These are phyloP conservation scores for Verticillium nubilum DNA, from an alignment of 2,329 filamentous ascomycete species.

Conservation along the genomic window DNA sequence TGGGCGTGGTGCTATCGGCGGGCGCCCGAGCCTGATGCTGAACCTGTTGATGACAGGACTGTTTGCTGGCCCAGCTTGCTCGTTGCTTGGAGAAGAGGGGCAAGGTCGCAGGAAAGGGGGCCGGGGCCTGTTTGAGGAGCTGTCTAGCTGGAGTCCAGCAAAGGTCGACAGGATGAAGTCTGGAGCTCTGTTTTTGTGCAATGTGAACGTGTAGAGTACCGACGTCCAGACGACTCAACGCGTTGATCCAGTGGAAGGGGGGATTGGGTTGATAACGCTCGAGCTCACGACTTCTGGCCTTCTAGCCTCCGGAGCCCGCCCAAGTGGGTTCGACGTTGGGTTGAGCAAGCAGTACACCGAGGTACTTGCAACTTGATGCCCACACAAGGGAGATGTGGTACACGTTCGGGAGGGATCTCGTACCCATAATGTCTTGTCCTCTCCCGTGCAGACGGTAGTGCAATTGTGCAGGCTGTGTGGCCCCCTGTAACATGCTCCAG, in stretches of 20 bases:
- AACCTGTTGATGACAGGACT: not conserved
- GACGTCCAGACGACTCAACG: not conserved
- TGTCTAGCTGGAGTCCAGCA: too few species aligned
- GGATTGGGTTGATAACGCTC: not conserved
- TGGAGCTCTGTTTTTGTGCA: not conserved
- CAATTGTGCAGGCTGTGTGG: not conserved
- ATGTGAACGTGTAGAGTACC: not conserved
- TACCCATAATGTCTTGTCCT: not conserved
- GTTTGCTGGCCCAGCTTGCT: not conserved
- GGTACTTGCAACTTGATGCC: not conserved
- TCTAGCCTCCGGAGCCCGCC: not conserved
- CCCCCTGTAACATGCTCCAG: not conserved
- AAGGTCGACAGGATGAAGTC: not conserved
- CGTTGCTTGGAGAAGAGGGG: not conserved
- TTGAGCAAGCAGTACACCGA: not conserved
- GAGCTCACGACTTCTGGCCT: not conserved
- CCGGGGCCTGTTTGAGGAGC: too few species aligned
- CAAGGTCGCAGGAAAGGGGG: not conserved
- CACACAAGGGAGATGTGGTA: not conserved
- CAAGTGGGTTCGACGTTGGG: not conserved
- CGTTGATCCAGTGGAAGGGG: too few species aligned
- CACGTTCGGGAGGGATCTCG: not conserved
- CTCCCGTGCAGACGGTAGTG: not conserved
- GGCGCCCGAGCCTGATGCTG: not conserved
- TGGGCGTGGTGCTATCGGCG: slow-evolving; percentile 1